Base-by-base conservation (phyloP, 371 early-diverging fungal species). In the Saksenaea oblongispora region DNA sequence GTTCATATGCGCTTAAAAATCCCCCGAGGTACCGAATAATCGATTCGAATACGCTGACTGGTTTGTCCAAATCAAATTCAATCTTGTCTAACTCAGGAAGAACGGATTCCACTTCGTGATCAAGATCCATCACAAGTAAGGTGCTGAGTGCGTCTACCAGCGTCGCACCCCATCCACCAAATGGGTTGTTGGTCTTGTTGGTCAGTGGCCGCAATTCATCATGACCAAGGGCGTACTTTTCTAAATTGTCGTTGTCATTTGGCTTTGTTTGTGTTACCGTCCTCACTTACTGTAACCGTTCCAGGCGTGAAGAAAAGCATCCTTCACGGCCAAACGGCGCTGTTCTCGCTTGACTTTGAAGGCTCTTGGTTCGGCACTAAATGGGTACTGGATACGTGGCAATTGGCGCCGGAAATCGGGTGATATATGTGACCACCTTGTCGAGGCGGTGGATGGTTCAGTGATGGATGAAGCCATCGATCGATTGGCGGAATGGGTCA, bases 21-120 rank as follows among this genome's bases (percentile, higher is more conserved):
- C 95, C 96, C 13, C 97, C 97, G 53, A 98, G 69, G 37, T 93
- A 87, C 0, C 97, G 87, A 51, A 96, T 98, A n/a, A 84, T 87
- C 39, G 91, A 88, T 74, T 98, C 98, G 74, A 97, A 97, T 7
- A 92, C 85, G 53, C 79, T 86, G 13, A 92, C 83, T 37, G 83
- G 76, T 3, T 62, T 58, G 31, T 77, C 64, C 17, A 67, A 44
- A 7, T 60, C 56, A 63, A 86, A 86, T 26, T 81, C 66, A 53
- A 89, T 78, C 10, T 78, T 64, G 4, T 34, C 65, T 17, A 95
- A 82, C 64, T 76, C 81, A 9, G 78, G 75, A 42, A 87, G 65
- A 5, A 91, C 88, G 31, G 76, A 82, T 14, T 74, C 67, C 64
- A 89, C 91, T 65, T 93, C 93, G 3, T 86, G 80, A 14, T 78